Conservation (phyloP, 2,329 filamentous ascomycete species). For the Setomelanomma holmii region DNA sequence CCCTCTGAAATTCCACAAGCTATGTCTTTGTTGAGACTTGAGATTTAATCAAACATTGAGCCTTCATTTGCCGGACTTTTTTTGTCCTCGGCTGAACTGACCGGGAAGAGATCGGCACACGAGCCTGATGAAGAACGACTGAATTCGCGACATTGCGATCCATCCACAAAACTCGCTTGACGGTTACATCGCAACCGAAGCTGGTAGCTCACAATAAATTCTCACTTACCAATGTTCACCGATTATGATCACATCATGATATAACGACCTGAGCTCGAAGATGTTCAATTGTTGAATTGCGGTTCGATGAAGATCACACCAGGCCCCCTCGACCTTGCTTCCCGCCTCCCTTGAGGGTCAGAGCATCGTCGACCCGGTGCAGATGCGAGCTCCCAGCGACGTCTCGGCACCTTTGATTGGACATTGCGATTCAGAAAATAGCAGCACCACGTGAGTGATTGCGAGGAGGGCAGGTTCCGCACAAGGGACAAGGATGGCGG, state of each 20-base stretch:
- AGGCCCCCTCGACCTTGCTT: conserved; percentile 50
- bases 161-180: conserved; percentile 19
- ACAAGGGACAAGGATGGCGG: conserved; percentile 21
- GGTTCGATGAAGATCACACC: conserved; percentile 42
- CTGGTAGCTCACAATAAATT: too few species aligned
- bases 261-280: too few species aligned
- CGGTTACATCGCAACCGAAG: background rate
- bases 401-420: conserved; percentile 2
- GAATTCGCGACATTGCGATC: conserved; percentile 25
- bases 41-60: too few species aligned
- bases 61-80: conserved; percentile 26
- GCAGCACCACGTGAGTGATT: conserved; percentile 2
- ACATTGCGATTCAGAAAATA: conserved; percentile 9
- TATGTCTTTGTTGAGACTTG: too few species aligned
- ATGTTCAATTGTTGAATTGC: too few species aligned
- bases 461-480: conserved; percentile 27
- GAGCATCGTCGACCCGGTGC: conserved; percentile 27
- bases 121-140: conserved; percentile 13
- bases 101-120: conserved; percentile 33
- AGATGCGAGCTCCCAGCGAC: conserved; percentile 25
- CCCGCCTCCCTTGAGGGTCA: conserved; percentile 46
- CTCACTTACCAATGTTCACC: too few species aligned
- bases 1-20: too few species aligned
- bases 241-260: too few species aligned
- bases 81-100: conserved; percentile 30